phyloP scores from a whole-genome alignment of 2,329 filamentous ascomycete genomes.

The Penicillium oxalicum region DNA sequence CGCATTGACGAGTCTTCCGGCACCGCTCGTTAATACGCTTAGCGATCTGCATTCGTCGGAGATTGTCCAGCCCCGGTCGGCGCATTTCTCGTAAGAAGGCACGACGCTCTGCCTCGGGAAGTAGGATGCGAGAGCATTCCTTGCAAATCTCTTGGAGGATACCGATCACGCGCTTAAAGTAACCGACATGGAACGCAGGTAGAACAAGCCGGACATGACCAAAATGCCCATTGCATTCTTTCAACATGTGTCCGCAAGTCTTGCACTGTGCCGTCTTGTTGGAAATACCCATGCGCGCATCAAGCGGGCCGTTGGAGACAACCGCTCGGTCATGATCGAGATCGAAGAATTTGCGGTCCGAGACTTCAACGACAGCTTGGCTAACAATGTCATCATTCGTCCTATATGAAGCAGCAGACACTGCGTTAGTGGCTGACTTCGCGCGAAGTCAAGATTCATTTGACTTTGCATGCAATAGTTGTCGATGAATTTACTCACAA shows the following conservation, averaged over 20 bases:
- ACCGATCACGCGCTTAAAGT: constrained; percentile 85
- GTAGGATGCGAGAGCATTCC: constrained; percentile 76
- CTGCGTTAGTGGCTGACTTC: constrained; percentile 14
- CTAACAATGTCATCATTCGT: constrained; percentile 93
- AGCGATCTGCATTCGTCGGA: constrained; percentile 73
- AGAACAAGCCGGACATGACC: constrained; percentile 86
- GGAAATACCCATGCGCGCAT: constrained; percentile 81
- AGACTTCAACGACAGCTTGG: constrained; percentile 89
- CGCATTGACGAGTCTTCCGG: constrained; percentile 76
- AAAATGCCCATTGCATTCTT: constrained; percentile 90
- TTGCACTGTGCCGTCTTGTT: constrained; percentile 72
- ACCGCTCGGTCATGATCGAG: constrained; percentile 71
- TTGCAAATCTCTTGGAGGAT: constrained; percentile 97
- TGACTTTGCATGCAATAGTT: constrained; percentile 5
- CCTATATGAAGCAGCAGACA: constrained; percentile 38
- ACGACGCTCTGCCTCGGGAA: constrained; percentile 73
- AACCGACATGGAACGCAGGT: constrained; percentile 92
- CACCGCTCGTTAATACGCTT: constrained; percentile 88
- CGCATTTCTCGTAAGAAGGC: constrained; percentile 74
- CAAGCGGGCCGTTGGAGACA: constrained; percentile 77
- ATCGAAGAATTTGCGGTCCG: constrained; percentile 90
- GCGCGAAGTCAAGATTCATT: constrained; percentile 4
- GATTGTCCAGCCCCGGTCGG: constrained; percentile 75
- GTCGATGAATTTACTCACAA: constrained; percentile 51
- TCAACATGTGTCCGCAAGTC: constrained; percentile 75